Base-by-base conservation (phyloP, 2,329 filamentous ascomycete genomes). In the Fusarium temperatum region DNA sequence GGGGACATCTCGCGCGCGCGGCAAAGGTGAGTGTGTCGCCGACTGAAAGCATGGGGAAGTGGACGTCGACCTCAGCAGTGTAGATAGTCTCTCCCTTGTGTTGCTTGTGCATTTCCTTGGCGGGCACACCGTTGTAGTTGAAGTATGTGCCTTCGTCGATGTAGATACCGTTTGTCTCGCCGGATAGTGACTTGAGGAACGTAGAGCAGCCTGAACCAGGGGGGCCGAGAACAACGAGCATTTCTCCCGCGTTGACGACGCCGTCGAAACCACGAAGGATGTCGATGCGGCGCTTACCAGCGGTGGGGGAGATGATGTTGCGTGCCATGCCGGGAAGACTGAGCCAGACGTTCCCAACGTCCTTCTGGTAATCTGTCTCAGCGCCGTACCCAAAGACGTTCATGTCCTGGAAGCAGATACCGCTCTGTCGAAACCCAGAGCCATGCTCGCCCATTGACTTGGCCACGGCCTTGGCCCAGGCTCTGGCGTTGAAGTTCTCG, bases 221-320 rank as follows among this genome's bases (percentile, higher is more conserved):
- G 59, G 91, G 91, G 3, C 91, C 91, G 20, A 93, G 85, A 4
- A 93, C 91, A 14, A 93, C 89, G 26, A 93, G 82, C 89, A 93
- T 92, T 84, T 93, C 91, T 36, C 91, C 92, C 50, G 87, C 87
- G 74, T 89, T 85, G 14, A 93, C 87, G 0, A 92, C 77, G 20
- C 91, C 91, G 72, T 93, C 90, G 58, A 92, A 89, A 72, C 88
- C 83, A 62, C 85, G 87, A 45, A 93, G 82, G 73, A 93, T 93
- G 8, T 78, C 74, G 28, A 78, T 78, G 8, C 76, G 68, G 4
- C 75, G 75, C 47, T 75, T 71, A 13, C 66, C 70, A 2, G 50
- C 38, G 17, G 65, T 70, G 0, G 61, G 51, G 5, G 59, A 32
- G 20, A 68, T 1, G 3, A 75, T 5, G 11, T 64, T 57, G 7